Conservation (phyloP, 345 rosid genomes). For the Luvunga scandens region DNA sequence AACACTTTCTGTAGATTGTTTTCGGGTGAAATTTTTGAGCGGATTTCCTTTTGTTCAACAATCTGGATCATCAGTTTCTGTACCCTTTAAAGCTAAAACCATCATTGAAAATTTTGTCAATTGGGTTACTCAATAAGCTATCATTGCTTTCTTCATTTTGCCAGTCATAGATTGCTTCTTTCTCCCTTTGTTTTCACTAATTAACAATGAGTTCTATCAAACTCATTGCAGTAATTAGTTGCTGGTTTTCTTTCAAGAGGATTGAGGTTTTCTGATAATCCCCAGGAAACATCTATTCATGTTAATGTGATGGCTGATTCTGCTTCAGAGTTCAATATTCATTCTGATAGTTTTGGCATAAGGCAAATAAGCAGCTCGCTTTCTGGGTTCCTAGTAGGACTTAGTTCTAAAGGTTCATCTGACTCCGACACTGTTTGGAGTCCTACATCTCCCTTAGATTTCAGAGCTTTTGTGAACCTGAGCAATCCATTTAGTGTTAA, state of each 20-base stretch:
- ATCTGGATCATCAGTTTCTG: background rate
- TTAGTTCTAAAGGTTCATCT: conserved; percentile 27
- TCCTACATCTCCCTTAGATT: conserved; percentile 67
- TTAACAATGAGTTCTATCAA: background rate
- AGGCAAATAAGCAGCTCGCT: conserved; percentile 35
- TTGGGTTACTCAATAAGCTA: background rate
- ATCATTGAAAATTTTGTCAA: background rate
- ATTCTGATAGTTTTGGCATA: conserved; percentile 29
- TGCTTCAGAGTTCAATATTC: conserved; percentile 22
- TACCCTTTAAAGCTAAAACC: background rate
- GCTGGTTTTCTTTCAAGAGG: conserved; percentile 21
- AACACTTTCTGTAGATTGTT: background rate
- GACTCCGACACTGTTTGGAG: conserved; percentile 44
- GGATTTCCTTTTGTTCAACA: background rate
- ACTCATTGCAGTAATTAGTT: conserved; percentile 23
- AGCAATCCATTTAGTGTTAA: conserved; percentile 47
- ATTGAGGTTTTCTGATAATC: conserved; percentile 19
- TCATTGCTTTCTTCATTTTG: background rate
- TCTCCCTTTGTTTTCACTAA: background rate
- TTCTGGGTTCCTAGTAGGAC: conserved; percentile 38
- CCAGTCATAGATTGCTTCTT: background rate
- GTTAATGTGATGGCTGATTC: conserved; percentile 37
- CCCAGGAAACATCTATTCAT: conserved; percentile 12
- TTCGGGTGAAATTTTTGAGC: background rate
- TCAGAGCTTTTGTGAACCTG: conserved; percentile 43